phyloP scores from a whole-genome alignment of 2,329 filamentous ascomycete species.

The Clathrospora elynae region DNA sequence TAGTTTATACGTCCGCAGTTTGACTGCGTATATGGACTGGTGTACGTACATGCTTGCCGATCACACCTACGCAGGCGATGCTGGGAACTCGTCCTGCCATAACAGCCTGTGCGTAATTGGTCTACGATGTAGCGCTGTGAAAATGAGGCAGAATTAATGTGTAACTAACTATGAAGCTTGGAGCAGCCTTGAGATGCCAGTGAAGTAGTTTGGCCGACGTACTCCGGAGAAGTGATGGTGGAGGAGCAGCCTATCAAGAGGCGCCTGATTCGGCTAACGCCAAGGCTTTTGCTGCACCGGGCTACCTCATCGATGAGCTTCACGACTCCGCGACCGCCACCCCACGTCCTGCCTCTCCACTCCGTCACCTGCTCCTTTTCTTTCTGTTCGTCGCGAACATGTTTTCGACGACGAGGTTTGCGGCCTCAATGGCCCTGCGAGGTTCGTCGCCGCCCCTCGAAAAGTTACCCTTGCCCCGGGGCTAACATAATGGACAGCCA shows the following conservation, averaged over 20 bases:
- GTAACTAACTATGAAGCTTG: too few species aligned
- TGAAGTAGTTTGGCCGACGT: slow-evolving; percentile 26
- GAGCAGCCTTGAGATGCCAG: too few species aligned
- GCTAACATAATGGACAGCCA: slow-evolving; percentile 58
- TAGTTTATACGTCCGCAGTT: slow-evolving; percentile 5
- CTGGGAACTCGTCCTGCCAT: slow-evolving; percentile 64
- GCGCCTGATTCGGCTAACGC: slow-evolving; percentile 31
- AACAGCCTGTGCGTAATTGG: too few species aligned
- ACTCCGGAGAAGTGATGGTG: slow-evolving; percentile 33
- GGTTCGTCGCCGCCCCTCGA: slow-evolving; percentile 49
- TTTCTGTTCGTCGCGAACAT: slow-evolving; percentile 49
- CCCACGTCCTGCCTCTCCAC: slow-evolving; percentile 44
- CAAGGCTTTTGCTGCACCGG: slow-evolving; percentile 33
- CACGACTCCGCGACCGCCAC: slow-evolving; percentile 40
- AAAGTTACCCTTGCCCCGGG: slow-evolving; percentile 22
- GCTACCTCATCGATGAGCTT: slow-evolving; percentile 39
- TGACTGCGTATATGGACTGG: slow-evolving; percentile 7
- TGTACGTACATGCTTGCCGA: slow-evolving; percentile 80
- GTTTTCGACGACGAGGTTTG: slow-evolving; percentile 58
- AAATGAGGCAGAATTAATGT: not conserved
- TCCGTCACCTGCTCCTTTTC: slow-evolving; percentile 42
- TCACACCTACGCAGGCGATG: slow-evolving; percentile 91
- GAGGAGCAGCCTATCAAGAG: slow-evolving; percentile 41
- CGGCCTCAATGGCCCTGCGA: slow-evolving; percentile 61
- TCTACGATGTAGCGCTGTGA: slow-evolving; percentile 1